A percentile compares a stretch with the other conserved stretches of the same genome.
phyloP scores from a whole-genome alignment of 257 asterid species.

The Solanum rostratum region DNA sequence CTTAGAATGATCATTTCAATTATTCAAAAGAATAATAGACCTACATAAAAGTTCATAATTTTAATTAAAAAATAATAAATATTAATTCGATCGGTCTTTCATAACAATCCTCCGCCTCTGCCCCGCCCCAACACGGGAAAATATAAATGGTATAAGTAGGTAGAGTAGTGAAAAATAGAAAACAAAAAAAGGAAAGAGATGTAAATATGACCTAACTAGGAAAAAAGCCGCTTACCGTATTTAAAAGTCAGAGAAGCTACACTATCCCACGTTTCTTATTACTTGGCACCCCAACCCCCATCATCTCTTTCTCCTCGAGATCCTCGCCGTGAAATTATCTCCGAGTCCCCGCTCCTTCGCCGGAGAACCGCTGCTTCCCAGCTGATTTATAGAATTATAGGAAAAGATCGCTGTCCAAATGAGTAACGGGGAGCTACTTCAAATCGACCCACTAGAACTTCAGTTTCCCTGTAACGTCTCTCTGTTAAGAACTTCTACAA shows the following conservation, averaged over 20 bases:
- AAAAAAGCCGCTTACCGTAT: not conserved
- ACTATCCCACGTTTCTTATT: not conserved
- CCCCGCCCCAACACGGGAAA: no score
- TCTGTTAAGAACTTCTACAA: slow-evolving; percentile 5
- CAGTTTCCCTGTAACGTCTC: slow-evolving; percentile 39
- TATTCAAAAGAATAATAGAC: no score
- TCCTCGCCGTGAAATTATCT: not conserved
- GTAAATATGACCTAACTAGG: not conserved
- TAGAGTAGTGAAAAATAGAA: not conserved
- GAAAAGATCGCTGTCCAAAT: not conserved
- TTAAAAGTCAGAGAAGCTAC: not conserved
- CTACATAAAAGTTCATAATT: no score
- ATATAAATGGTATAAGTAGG: no score
- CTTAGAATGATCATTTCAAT: no score
- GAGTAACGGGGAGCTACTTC: slow-evolving; percentile 17
- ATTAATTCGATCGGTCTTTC: no score
- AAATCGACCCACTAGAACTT: slow-evolving; percentile 17
- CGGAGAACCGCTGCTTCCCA: slow-evolving; percentile 6
- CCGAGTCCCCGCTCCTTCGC: not conserved
- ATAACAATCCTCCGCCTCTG: no score
- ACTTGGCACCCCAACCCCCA: not conserved
- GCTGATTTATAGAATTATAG: not conserved
- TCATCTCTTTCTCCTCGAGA: not conserved
- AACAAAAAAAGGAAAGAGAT: not conserved
- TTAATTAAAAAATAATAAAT: no score